Conservation (phyloP, 75 land plant genomes). For the Sequoiadendron giganteum region DNA sequence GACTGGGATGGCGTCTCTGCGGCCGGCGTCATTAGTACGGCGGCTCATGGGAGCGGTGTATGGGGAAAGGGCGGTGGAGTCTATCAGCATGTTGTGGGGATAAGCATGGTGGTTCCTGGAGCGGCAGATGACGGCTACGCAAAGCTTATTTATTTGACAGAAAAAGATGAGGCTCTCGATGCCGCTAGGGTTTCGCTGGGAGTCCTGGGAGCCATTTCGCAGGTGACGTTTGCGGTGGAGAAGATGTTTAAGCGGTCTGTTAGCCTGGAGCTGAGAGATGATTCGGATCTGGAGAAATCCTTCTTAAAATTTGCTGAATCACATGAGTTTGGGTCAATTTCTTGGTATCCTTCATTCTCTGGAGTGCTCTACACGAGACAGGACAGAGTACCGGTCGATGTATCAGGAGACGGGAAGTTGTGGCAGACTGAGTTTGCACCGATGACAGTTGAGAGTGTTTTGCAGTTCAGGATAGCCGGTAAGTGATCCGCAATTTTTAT, state of each 20-base stretch:
- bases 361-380: background rate
- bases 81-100: slow-evolving; percentile 34
- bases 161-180: background rate
- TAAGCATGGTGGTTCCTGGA: slow-evolving; percentile 34
- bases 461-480: background rate
- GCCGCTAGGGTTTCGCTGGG: slow-evolving; percentile 33
- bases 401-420: background rate
- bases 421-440: background rate
- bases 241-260: slow-evolving; percentile 14
- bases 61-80: slow-evolving; percentile 38
- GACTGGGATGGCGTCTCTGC: slow-evolving; percentile 45
- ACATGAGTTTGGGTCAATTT: slow-evolving; percentile 13
- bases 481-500: too few species aligned
- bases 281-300: background rate
- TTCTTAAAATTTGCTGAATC: slow-evolving; percentile 1
- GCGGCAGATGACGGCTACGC: slow-evolving; percentile 41
- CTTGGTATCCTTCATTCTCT: background rate
- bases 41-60: slow-evolving; percentile 29
- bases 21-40: slow-evolving; percentile 41
- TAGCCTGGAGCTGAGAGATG: background rate
- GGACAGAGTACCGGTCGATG: background rate
- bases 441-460: background rate
- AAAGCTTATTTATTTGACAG: slow-evolving; percentile 30
- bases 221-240: slow-evolving; percentile 19
- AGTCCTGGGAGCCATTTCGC: slow-evolving; percentile 30